Evolutionary conservation across 768 basidiomycete species (phyloP).

Genomic region (Pleurotus platypus): DNA sequence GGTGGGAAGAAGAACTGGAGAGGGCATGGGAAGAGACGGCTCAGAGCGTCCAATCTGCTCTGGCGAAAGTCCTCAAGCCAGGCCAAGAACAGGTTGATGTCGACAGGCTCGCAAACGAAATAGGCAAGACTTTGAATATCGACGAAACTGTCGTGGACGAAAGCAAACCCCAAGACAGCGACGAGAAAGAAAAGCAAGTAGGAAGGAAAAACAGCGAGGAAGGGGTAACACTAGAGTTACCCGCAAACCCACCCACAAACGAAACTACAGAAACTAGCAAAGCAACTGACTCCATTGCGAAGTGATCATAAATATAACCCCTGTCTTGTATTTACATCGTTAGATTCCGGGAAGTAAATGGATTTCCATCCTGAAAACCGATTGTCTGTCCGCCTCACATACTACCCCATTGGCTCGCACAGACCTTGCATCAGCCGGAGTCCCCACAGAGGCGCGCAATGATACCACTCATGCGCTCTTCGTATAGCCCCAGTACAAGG

Average conservation of each 20-base stretch:
- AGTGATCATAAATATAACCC: too few species aligned
- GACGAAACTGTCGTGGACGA: slow-evolving; percentile 4
- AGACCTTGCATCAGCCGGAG: slow-evolving; percentile 73
- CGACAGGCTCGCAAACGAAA: slow-evolving; percentile 6
- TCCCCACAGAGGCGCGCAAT: slow-evolving; percentile 71
- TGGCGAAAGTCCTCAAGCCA: slow-evolving; percentile 8
- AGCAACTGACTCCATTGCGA: too few species aligned
- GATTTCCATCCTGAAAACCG: too few species aligned
- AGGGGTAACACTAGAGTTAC: too few species aligned
- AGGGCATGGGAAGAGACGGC: slow-evolving; percentile 52
- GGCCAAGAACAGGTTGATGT: slow-evolving; percentile 8
- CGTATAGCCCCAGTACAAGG: slow-evolving; percentile 22
- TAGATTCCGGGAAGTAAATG: too few species aligned
- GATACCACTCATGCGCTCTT: slow-evolving; percentile 46
- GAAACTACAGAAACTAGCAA: too few species aligned
- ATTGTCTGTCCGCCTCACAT: slow-evolving; percentile 67
- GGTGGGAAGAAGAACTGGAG: slow-evolving; percentile 68
- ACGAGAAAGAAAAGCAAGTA: too few species aligned
- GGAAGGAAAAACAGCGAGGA: too few species aligned
- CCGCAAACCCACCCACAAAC: too few species aligned
- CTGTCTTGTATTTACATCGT: too few species aligned
- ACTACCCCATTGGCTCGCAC: slow-evolving; percentile 79
- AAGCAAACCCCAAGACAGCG: too few species aligned
- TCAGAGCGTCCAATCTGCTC: slow-evolving; percentile 18
- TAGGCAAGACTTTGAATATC: neutral